Evolutionary conservation across 805 yeast species (phyloP).

Genomic region (Spathaspora arborariae): DNA sequence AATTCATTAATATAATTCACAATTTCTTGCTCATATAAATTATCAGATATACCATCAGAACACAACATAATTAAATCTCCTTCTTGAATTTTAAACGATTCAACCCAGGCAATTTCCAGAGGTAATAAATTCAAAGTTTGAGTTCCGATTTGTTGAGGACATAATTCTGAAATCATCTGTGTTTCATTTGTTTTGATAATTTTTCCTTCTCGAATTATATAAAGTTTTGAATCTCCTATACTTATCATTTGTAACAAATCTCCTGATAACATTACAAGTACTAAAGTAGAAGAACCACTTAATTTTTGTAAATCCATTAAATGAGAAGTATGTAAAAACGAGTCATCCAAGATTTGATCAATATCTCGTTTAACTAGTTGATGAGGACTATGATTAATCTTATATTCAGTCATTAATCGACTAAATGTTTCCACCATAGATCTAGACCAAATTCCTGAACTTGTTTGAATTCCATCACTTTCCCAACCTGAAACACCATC

Average conservation of each 20-base stretch:
- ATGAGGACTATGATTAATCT: constrained; percentile 34
- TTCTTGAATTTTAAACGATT: constrained; percentile 34
- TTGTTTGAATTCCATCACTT: constrained; percentile 31
- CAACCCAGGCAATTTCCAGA: constrained; percentile 45
- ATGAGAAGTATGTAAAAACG: constrained; percentile 45
- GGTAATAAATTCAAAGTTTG: constrained; percentile 41
- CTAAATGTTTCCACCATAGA: constrained; percentile 49
- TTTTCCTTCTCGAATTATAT: constrained; percentile 44
- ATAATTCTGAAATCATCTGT: constrained; percentile 42
- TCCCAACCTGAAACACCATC: constrained; percentile 61
- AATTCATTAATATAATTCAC: constrained; percentile 32
- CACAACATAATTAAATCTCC: constrained; percentile 45
- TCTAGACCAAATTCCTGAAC: constrained; percentile 52
- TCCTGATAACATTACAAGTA: constrained; percentile 48
- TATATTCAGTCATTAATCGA: constrained; percentile 42
- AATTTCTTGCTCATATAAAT: constrained; percentile 47
- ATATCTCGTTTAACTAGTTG: constrained; percentile 40
- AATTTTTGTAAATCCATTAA: constrained; percentile 47
- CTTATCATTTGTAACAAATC: constrained; percentile 43
- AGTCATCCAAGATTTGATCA: constrained; percentile 41
- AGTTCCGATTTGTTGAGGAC: constrained; percentile 56
- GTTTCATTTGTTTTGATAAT: constrained; percentile 42
- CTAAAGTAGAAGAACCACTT: constrained; percentile 48
- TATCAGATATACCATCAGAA: constrained; percentile 54
- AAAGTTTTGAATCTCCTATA: constrained; percentile 51